Conservation (phyloP, 257 asterid species). For the Nemophila menziesii region DNA sequence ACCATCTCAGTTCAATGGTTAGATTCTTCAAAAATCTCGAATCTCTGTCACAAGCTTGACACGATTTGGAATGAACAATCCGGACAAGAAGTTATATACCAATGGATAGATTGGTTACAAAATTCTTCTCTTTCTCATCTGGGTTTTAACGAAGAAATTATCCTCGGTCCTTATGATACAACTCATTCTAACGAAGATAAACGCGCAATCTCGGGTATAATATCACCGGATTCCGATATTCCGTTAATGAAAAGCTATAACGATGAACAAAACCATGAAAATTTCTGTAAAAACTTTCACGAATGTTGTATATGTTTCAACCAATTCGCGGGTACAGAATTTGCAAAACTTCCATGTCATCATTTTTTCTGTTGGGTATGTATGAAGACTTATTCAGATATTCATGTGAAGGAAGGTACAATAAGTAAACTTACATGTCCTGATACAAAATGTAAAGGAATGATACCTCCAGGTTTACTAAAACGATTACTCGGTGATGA, state of each 20-base stretch:
- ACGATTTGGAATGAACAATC: conserved; percentile 64
- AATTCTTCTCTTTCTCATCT: conserved; percentile 56
- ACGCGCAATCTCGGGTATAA: conserved; percentile 56
- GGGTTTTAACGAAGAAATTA: conserved; percentile 52
- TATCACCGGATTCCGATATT: conserved; percentile 64
- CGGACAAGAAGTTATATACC: conserved; percentile 76
- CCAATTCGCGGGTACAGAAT: conserved; percentile 68
- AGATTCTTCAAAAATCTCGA: conserved; percentile 36
- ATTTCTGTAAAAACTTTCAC: conserved; percentile 58
- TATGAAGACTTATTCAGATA: conserved; percentile 56
- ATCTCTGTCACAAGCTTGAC: conserved; percentile 62
- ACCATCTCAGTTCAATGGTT: conserved; percentile 67
- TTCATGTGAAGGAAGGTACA: conserved; percentile 76
- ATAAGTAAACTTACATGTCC: conserved; percentile 67
- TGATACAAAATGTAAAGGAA: conserved; percentile 66
- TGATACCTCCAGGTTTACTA: conserved; percentile 80
- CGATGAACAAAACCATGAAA: conserved; percentile 53
- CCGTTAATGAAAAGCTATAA: conserved; percentile 55
- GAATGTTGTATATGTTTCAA: conserved; percentile 70
- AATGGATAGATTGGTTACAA: conserved; percentile 82
- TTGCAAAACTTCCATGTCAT: conserved; percentile 66
- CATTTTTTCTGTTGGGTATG: conserved; percentile 73
- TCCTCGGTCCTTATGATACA: conserved; percentile 50
- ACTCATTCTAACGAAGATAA: conserved; percentile 33
- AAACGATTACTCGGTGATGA: conserved; percentile 55